Evolutionary conservation across 1,284 basidiomycete genomes (phyloP), one percentile per base, ranked within the genome.

Genomic region (Puccinia triticina): DNA sequence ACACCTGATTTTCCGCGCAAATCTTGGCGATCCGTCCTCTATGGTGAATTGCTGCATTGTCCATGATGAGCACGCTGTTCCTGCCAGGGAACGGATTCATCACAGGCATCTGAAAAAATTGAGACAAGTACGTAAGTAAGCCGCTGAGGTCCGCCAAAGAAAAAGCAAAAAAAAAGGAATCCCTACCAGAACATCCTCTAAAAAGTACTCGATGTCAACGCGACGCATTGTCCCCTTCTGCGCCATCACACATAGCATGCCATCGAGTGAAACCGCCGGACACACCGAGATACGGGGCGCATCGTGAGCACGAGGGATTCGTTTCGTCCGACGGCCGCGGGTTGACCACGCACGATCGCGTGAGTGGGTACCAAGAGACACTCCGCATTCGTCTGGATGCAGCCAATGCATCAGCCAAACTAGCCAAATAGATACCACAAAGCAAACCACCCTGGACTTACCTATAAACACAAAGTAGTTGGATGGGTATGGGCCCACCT

Each of bases 31-130:
- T 50, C 26, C 48, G 2, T 3, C 71, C 71, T 2, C 71, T 5
- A 37, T 66, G 64, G n/a, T 66, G 64, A 23, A 66, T 66, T 11
- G 10, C 29, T 7, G 59, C 32, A 7, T 66, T 66, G 18, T 66
- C 64, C 32, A 66, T 3, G 32, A 66, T 26, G 4, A 66, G 18
- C 5, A 66, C 29, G 29, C 64, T 32, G 64, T 66, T 66, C 16
- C 26, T 32, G 11, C 32, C 74, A 5, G 74, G 74, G 43, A 59
- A 59, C 2, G 74, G 55, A 37, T 40, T 57, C 53, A 57, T 76
- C 8, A 55, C 18, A 50, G 73, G 48, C 34, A 75, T 29, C 73
- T 75, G 2, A 18, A 55, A 2, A 73, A 53, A 5, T n/a, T n/a
- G n/a, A n/a, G n/a, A n/a, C n/a, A n/a, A n/a, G n/a, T n/a, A n/a